phyloP scores from a whole-genome alignment of 2,329 filamentous ascomycete species.

The Pseudocercospora fijiensis region DNA sequence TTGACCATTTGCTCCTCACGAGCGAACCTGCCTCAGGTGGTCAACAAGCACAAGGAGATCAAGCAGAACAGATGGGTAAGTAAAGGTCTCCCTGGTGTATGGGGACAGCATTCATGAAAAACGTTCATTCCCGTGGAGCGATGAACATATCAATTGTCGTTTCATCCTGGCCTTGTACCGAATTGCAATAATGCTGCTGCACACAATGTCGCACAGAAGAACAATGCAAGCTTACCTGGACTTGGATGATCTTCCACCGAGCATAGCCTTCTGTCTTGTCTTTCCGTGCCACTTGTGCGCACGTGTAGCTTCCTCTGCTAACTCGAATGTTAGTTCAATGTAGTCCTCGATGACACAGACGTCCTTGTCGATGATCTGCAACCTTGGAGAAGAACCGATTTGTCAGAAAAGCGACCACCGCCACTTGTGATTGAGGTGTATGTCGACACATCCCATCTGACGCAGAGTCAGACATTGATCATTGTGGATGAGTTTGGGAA shows the following conservation, averaged over 20 bases:
- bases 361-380: conserved; percentile 77
- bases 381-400: conserved; percentile 78
- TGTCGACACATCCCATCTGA: conserved; percentile 63
- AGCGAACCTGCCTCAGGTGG: conserved; percentile 63
- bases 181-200: neutral
- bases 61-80: conserved; percentile 86
- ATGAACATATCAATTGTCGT: neutral
- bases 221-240: neutral
- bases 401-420: conserved; percentile 72
- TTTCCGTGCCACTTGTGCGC: neutral
- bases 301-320: neutral
- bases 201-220: neutral
- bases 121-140: neutral
- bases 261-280: neutral
- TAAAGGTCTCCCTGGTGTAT: conserved; percentile 22
- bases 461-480: conserved; percentile 81
- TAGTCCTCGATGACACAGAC: conserved; percentile 90
- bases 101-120: neutral
- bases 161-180: neutral
- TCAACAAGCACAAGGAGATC: conserved; percentile 58
- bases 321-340: conserved; percentile 71
- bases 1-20: conserved; percentile 80
- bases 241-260: neutral
- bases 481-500: conserved; percentile 86
- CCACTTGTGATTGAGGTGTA: conserved; percentile 89